Evolutionary conservation across 345 rosid species (phyloP).

Genomic region (Mallotus nudiflorus): DNA sequence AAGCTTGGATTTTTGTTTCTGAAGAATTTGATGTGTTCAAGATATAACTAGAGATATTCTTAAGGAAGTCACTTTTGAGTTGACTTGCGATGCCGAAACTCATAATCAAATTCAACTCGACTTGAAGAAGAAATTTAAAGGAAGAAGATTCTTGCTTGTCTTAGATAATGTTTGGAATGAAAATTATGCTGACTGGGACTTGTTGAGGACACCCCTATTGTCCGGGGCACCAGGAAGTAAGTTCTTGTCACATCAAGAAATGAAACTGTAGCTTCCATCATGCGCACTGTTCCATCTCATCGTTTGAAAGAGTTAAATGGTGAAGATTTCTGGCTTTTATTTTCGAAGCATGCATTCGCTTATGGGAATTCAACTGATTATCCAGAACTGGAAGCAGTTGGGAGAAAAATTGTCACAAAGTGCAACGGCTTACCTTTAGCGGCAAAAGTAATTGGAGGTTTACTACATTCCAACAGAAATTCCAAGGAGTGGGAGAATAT

Average conservation of each 20-base stretch:
- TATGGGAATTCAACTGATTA: too few species aligned
- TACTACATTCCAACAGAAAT: background rate
- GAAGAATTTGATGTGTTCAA: background rate
- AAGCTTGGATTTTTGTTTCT: conserved; percentile 13
- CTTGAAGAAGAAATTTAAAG: background rate
- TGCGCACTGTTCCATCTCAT: too few species aligned
- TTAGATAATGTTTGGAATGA: too few species aligned
- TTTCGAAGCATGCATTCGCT: too few species aligned
- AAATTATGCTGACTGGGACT: too few species aligned
- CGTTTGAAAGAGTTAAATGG: too few species aligned
- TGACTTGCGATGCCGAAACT: background rate
- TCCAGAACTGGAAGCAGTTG: too few species aligned
- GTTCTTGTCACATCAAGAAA: conserved; percentile 7
- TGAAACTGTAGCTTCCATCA: background rate
- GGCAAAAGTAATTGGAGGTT: background rate
- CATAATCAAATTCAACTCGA: background rate
- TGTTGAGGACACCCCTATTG: background rate
- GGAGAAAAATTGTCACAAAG: too few species aligned
- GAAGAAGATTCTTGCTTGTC: too few species aligned
- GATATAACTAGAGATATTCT: conserved; percentile 6
- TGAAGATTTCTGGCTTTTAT: too few species aligned
- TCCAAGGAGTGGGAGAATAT: conserved; percentile 9
- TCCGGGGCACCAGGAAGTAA: conserved; percentile 5
- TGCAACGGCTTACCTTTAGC: too few species aligned
- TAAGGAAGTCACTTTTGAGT: background rate